phyloP scores from a whole-genome alignment of 176 grass and related monocot species.

The Avena sativa region DNA sequence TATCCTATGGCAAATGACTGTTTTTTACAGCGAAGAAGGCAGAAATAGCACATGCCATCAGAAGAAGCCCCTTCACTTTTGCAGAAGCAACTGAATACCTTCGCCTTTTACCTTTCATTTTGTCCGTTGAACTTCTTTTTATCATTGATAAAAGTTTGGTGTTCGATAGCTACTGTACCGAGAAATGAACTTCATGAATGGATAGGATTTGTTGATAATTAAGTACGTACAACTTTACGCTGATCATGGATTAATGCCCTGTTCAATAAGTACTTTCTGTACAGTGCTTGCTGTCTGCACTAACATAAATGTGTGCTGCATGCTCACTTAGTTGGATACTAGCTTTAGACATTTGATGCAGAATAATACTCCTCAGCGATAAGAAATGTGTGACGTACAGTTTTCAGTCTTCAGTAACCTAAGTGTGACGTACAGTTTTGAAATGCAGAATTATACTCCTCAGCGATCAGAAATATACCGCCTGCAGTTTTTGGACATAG shows the following conservation, averaged over 20 bases:
- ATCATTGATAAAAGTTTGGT: conserved; percentile 24
- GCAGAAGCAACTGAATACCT: conserved; percentile 33
- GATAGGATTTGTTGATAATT: neutral
- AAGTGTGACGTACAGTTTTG: neutral
- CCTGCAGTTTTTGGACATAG: neutral
- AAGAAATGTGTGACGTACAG: neutral
- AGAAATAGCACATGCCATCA: neutral
- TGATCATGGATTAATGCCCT: neutral
- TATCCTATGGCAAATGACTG: neutral
- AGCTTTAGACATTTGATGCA: neutral
- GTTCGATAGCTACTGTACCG: neutral
- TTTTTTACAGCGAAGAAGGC: neutral
- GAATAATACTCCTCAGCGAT: neutral
- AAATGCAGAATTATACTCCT: neutral
- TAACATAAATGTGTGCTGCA: neutral
- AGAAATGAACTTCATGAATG: neutral
- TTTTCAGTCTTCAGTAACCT: neutral
- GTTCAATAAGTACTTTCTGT: neutral
- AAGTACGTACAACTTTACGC: neutral
- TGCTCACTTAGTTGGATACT: conserved; percentile 19
- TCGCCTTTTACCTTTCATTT: conserved; percentile 40
- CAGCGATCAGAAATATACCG: too few relatives aligned
- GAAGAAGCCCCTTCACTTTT: conserved; percentile 13
- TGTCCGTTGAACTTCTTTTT: conserved; percentile 36
- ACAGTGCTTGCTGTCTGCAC: neutral